Evolutionary conservation across 352 stramenopile genomes (phyloP), one percentile per base, ranked within the genome.

Genomic region (Phytophthora pini): DNA sequence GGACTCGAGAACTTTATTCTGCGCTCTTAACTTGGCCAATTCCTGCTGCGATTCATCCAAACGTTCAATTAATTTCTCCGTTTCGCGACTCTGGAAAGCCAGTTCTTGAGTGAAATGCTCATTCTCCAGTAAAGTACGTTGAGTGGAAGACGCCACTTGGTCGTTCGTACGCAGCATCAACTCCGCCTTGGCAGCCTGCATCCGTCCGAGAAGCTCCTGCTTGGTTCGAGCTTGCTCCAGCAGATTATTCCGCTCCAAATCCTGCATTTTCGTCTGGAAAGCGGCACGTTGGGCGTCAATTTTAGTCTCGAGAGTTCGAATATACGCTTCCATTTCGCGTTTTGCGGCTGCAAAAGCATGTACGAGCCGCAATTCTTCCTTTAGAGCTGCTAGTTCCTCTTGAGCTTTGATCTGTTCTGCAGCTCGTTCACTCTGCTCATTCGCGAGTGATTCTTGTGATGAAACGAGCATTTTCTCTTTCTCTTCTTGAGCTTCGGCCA

Each of bases 101-200:
- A 95, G 44, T 47, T 95, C 84, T 1, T 89, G 76, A 15, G 88
- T 85, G 36, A 88, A 82, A 45, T 92, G 84, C 40, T 87, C 87
- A 52, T 92, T 93, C 51, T 95, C 87, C 53, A 92, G 73, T 72
- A 93, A 87, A 24, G 79, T 94, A 40, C 87, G 81, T 65, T 92
- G 88, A 5, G 84, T 93, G 1, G 82, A 82, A 5, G 81, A 87
- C 22, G 79, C 76, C 3, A 91, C 66, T 63, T 95, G 84, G 26
- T 86, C 82, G 12, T 91, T 83, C 0, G 83, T 90, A 17, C 77
- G 72, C 17, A 71, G 41, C 47, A 91, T 54, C 5, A 93, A 56
- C 34, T 78, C 82, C 13, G 87, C 59, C 50, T 89, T 88, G 7
- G 79, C 80, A 45, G 76, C 73, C 32, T 79, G 70, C 67, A 86